Percentiles rank a stretch among this genome's conserved stretches.
Conservation (phyloP, 441 rosid species). For the Corymbia calophylla region DNA sequence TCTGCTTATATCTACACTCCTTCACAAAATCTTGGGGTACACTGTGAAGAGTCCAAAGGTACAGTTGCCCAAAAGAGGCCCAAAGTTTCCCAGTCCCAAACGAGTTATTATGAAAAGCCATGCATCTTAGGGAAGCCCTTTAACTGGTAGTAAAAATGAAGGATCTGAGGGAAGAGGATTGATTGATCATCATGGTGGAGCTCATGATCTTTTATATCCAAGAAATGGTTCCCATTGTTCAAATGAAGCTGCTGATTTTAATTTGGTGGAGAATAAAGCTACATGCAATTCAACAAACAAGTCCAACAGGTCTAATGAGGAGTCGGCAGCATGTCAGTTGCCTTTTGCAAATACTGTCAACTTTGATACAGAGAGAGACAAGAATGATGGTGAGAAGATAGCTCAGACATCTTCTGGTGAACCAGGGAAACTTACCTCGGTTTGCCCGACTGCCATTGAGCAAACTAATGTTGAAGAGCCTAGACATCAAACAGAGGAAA, state of each 20-base stretch:
- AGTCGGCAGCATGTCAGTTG: not conserved
- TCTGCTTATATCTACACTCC: conserved; percentile 20
- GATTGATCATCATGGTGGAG: conserved; percentile 12
- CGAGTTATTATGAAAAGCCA: conserved; percentile 17
- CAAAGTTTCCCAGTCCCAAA: conserved; percentile 20
- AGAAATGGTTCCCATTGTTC: conserved; percentile 7
- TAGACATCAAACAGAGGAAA: conserved; percentile 8
- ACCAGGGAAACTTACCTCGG: conserved; percentile 10
- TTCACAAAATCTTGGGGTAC: conserved; percentile 15
- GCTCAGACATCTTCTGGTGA: conserved; percentile 18
- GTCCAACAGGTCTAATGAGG: conserved; percentile 1
- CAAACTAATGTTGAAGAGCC: conserved; percentile 6
- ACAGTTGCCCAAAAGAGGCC: conserved; percentile 26
- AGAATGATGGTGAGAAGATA: conserved; percentile 12
- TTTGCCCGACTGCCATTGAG: not conserved
- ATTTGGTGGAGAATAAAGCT: conserved; percentile 13
- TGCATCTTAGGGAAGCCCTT: conserved; percentile 14
- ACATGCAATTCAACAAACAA: conserved; percentile 9
- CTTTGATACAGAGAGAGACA: not conserved
- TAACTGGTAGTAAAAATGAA: conserved; percentile 14
- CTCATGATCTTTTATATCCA: conserved; percentile 4
- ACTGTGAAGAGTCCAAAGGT: conserved; percentile 18
- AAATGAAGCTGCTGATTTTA: conserved; percentile 1
- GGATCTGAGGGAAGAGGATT: conserved; percentile 11
- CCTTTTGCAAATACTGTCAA: not conserved